Conservation (phyloP, 176 grass and related monocot species). For the Avena atlantica region DNA sequence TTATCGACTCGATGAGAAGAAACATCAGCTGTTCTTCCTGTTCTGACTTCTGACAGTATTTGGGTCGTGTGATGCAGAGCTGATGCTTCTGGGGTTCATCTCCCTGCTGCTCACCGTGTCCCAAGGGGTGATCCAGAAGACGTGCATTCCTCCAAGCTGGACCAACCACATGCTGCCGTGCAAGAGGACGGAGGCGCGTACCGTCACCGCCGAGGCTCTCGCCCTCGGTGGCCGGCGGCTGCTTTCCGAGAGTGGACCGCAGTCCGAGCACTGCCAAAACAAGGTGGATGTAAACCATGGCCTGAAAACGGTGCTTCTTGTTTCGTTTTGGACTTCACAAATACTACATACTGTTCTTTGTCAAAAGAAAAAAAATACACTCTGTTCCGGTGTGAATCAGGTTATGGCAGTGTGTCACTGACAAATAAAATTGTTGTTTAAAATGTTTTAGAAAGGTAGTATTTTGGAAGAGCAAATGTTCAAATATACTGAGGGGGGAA, state of each 20-base stretch:
- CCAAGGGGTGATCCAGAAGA: slow-evolving; percentile 68
- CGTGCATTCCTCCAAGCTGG: slow-evolving; percentile 75
- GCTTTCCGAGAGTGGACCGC: slow-evolving; percentile 36
- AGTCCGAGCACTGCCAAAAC: slow-evolving; percentile 47
- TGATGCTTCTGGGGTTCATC: slow-evolving; percentile 98
- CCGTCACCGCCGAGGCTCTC: slow-evolving; percentile 28
- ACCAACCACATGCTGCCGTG: slow-evolving; percentile 79
- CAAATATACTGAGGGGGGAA: not conserved
- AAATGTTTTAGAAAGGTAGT: not conserved
- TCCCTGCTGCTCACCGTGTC: slow-evolving; percentile 89
- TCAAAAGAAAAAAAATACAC: not conserved
- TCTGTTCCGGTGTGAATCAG: not conserved
- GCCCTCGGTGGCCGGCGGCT: slow-evolving; percentile 43
- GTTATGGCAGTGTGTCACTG: not conserved
- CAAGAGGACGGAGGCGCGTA: slow-evolving; percentile 36
- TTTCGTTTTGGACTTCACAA: not conserved
- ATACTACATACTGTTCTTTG: not conserved
- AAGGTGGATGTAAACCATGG: slow-evolving; percentile 45
- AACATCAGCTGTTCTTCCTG: not conserved
- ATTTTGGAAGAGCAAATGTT: not conserved
- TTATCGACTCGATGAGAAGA: too few species aligned
- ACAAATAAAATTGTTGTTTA: not conserved
- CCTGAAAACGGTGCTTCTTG: not conserved
- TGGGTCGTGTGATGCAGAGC: slow-evolving; percentile 52
- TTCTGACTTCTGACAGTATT: not conserved